A percentile compares a stretch with the other conserved stretches of the same genome.
These are phyloP conservation scores for Potentilla sterilis DNA, from an alignment of 306 rosid species.

Conservation along the genomic window DNA sequence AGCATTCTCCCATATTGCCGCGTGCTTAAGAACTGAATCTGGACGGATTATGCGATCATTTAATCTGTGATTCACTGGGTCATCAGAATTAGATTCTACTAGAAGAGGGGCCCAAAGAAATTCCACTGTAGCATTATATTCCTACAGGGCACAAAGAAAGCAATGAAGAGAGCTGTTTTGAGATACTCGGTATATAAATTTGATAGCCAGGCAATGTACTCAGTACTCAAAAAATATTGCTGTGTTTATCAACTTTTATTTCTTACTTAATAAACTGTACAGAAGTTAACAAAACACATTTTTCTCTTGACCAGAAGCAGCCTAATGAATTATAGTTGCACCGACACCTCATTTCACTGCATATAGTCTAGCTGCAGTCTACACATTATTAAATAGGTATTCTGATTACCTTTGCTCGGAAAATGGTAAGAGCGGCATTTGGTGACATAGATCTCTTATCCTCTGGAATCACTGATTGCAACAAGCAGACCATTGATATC, in stretches of 20 bases:
- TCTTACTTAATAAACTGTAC: background rate
- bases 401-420: constrained; percentile 72
- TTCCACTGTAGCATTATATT: constrained; percentile 92
- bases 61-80: constrained; percentile 88
- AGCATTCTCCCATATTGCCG: constrained; percentile 80
- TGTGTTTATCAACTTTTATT: background rate
- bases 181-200: constrained; percentile 5
- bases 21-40: constrained; percentile 80
- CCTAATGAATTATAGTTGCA: background rate
- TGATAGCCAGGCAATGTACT: background rate
- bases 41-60: constrained; percentile 89
- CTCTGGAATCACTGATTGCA: constrained; percentile 82
- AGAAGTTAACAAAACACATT: background rate
- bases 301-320: background rate
- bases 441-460: constrained; percentile 89
- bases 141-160: constrained; percentile 49
- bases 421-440: constrained; percentile 87
- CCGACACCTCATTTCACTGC: background rate
- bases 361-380: background rate
- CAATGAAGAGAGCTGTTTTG: background rate
- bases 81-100: constrained; percentile 94
- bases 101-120: constrained; percentile 99
- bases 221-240: background rate
- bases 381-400: background rate
- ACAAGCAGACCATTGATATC: constrained; percentile 93